Evolutionary conservation across 768 basidiomycete species (phyloP), one percentile per base, ranked within the genome.

Genomic region (Tulasnella sp.): DNA sequence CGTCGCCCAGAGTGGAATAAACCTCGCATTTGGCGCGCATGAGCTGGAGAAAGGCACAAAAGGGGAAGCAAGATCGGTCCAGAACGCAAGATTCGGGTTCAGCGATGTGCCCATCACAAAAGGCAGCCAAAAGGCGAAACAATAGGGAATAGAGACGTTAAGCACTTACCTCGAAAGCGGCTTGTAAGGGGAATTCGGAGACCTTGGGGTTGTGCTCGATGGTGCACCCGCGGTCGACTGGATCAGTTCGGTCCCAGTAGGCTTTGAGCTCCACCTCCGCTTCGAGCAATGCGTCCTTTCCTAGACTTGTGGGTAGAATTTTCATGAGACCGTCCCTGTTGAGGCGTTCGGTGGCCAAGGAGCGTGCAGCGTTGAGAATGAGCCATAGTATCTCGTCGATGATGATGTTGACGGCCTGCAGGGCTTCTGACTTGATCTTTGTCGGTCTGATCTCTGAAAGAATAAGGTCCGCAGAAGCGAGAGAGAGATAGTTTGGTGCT

Each of bases 391-490:
- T 85, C 80, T 95, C 94, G 81, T 95, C 94, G 73, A 95, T 84
- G 62, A 93, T 81, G 74, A 88, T 86, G 79, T 95, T 95, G 82
- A 94, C 86, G 73, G 86, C 85, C 73, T 82, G 83, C 64, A 97
- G 87, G n/a, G 92, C 90, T 68, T 94, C 88, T 22, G 84, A 78
- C 75, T 89, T 88, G 80, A 96, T 86, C 79, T 88, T 90, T 75
- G 92, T 95, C n/a, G 93, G 92, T 22, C 95, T 89, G 71, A 95
- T 87, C 77, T 98, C 95, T 73, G 92, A 94, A 69, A 98, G 88
- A 77, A 97, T 90, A 74, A 93, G 88, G 81, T 96, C 93, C 62
- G 94, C 93, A 39, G 92, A 94, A 75, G 88, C 87, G 16, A 88
- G 80, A 34, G 91, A 93, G 74, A 97, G 87, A 81, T 93, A 98